phyloP scores from a whole-genome alignment of 768 basidiomycete genomes.

The Tulasnella sp. region DNA sequence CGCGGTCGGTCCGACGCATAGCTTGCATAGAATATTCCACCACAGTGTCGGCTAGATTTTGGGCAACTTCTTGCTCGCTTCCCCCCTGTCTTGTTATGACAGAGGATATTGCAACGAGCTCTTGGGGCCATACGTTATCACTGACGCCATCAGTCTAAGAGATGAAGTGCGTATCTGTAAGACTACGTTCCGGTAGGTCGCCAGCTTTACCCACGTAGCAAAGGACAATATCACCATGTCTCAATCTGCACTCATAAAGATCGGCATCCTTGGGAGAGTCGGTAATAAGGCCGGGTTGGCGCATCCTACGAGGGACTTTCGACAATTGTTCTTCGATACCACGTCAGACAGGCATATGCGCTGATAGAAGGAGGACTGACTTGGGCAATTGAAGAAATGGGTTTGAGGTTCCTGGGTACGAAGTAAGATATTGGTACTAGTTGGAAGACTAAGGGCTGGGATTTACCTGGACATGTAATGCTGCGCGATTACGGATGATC shows the following conservation, averaged over 20 bases:
- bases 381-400: slow-evolving; percentile 37
- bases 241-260: slow-evolving; percentile 34
- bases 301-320: slow-evolving; percentile 12
- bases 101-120: slow-evolving; percentile 59
- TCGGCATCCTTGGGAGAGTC: slow-evolving; percentile 32
- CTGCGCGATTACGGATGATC: slow-evolving; percentile 16
- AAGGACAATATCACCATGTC: slow-evolving; percentile 43
- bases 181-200: background rate
- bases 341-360: slow-evolving; percentile 19
- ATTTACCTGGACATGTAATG: background rate
- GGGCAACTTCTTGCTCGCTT: slow-evolving; percentile 33
- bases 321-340: slow-evolving; percentile 13
- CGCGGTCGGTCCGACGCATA: slow-evolving; percentile 52
- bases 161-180: background rate
- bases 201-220: slow-evolving; percentile 31
- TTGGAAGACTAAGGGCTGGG: background rate
- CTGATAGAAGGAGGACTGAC: slow-evolving; percentile 20
- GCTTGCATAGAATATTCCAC: slow-evolving; percentile 57
- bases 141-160: slow-evolving; percentile 43
- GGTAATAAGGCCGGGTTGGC: background rate
- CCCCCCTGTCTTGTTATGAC: slow-evolving; percentile 42
- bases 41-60: slow-evolving; percentile 59
- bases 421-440: background rate
- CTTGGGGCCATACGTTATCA: slow-evolving; percentile 52
- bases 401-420: slow-evolving; percentile 28